Conservation (phyloP, 805 yeast genomes). For the Debaryomyces maramus region DNA sequence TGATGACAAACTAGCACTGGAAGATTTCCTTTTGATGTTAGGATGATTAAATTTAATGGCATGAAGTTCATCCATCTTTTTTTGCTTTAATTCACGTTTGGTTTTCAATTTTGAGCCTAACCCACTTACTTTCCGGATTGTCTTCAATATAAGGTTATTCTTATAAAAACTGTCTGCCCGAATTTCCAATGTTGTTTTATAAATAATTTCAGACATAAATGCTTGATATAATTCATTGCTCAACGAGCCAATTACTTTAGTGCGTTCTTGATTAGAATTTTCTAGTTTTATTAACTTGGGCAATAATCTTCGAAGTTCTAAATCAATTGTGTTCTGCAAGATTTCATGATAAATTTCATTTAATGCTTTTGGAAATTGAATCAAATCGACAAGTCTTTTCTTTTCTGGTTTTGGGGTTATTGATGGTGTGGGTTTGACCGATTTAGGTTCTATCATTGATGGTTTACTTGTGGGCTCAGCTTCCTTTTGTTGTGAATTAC, state of each 20-base stretch:
- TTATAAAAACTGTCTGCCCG: slow-evolving; percentile 46
- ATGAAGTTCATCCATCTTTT: slow-evolving; percentile 34
- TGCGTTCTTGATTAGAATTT: slow-evolving; percentile 21
- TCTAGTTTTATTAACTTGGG: slow-evolving; percentile 24
- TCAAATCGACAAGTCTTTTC: slow-evolving; percentile 23
- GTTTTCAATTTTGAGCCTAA: slow-evolving; percentile 22
- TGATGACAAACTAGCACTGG: slow-evolving; percentile 11
- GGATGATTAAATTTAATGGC: slow-evolving; percentile 22
- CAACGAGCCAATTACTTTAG: slow-evolving; percentile 34
- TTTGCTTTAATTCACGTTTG: slow-evolving; percentile 28
- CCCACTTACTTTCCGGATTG: slow-evolving; percentile 30
- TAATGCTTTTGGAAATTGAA: slow-evolving; percentile 29
- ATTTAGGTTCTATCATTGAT: background rate
- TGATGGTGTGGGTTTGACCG: background rate
- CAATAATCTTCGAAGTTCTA: slow-evolving; percentile 25
- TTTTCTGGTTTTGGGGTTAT: background rate
- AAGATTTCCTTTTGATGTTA: slow-evolving; percentile 17
- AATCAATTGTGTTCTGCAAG: slow-evolving; percentile 19
- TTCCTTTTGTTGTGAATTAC: background rate
- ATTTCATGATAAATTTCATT: slow-evolving; percentile 20
- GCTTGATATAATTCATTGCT: slow-evolving; percentile 56
- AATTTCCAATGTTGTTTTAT: slow-evolving; percentile 40
- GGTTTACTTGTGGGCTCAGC: background rate
- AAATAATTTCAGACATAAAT: slow-evolving; percentile 58
- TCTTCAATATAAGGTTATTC: slow-evolving; percentile 25